Base-by-base conservation (phyloP, 352 stramenopile genomes). In the Thalassiosira livingstoniorum region DNA sequence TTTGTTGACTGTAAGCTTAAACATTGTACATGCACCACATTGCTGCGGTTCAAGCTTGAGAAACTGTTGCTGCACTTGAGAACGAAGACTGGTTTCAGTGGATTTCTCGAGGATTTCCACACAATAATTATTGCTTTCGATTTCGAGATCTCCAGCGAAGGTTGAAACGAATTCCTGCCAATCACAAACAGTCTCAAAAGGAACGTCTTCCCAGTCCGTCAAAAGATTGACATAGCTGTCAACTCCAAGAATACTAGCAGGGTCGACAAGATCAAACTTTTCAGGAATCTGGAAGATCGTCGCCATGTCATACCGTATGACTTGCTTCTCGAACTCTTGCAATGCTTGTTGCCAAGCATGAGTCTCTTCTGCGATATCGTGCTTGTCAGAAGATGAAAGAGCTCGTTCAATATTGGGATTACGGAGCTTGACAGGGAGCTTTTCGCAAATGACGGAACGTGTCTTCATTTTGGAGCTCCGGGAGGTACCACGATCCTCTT, bases 261-360 rank as follows among this genome's bases (percentile, higher is more conserved):
- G 7, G 15, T 47, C 39, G 15, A 18, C 39, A 18, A 15, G 39
- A 47, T 47, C 39, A 15, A 47, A 7, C 7, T 7, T 47, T 18
- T 18, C 7, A 15, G 39, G 39, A 47, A 47, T 47, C 7, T 18
- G 7, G 72, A 87, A 90, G 63, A 92, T 89, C 27, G 75, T 78
- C 4, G 87, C 10, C 0, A 93, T 57, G 75, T 93, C 93, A 31
- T 81, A 75, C n/a, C n/a, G n/a, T n/a, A n/a, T n/a, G n/a, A n/a
- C n/a, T n/a, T n/a, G n/a, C n/a, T n/a, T n/a, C n/a, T n/a, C n/a
- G n/a, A n/a, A n/a, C n/a, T n/a, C n/a, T n/a, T n/a, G n/a, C n/a
- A n/a, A n/a, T n/a, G n/a, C n/a, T n/a, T n/a, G n/a, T n/a, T n/a
- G n/a, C n/a, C n/a, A n/a, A n/a, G n/a, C n/a, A n/a, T n/a, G n/a